Evolutionary conservation across 1,284 basidiomycete species (phyloP).

Genomic region (Xerocomus minutiporus): DNA sequence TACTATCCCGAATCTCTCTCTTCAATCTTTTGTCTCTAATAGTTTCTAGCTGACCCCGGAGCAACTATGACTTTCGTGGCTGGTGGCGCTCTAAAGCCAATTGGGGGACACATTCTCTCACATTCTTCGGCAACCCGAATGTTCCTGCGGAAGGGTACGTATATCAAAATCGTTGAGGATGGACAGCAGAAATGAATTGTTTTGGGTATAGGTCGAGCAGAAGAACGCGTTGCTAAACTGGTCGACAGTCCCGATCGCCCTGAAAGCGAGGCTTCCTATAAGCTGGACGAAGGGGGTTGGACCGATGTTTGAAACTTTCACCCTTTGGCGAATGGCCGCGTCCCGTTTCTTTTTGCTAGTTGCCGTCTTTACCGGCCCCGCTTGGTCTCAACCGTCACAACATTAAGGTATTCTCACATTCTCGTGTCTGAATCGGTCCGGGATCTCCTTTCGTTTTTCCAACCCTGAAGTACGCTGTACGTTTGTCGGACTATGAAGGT

Average conservation of each 20-base stretch:
- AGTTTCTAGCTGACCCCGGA: conserved; percentile 75
- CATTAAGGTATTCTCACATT: not conserved
- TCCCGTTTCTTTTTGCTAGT: not conserved
- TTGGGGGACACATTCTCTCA: conserved; percentile 83
- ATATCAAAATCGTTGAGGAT: conserved; percentile 3
- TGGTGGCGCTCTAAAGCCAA: conserved; percentile 80
- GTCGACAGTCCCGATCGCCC: conserved; percentile 90
- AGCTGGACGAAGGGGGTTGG: conserved; percentile 84
- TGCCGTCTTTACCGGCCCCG: not conserved
- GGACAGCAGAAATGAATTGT: not conserved
- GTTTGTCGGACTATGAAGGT: not conserved
- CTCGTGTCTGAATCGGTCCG: not conserved
- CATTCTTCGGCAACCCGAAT: conserved; percentile 83
- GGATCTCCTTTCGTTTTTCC: not conserved
- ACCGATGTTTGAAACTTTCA: conserved; percentile 54
- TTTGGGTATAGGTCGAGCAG: conserved; percentile 66
- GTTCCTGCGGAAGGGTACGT: conserved; percentile 81
- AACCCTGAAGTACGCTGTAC: not conserved
- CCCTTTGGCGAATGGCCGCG: not conserved
- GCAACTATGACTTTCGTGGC: conserved; percentile 94
- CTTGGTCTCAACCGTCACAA: not conserved
- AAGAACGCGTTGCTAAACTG: conserved; percentile 93
- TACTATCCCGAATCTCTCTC: conserved; percentile 24
- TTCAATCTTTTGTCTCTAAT: conserved; percentile 5
- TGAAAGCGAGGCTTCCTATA: conserved; percentile 90